Evolutionary conservation across 116 monocot genomes (phyloP), one percentile per base, ranked within the genome.

Genomic region (Papilionanthe hybrid): DNA sequence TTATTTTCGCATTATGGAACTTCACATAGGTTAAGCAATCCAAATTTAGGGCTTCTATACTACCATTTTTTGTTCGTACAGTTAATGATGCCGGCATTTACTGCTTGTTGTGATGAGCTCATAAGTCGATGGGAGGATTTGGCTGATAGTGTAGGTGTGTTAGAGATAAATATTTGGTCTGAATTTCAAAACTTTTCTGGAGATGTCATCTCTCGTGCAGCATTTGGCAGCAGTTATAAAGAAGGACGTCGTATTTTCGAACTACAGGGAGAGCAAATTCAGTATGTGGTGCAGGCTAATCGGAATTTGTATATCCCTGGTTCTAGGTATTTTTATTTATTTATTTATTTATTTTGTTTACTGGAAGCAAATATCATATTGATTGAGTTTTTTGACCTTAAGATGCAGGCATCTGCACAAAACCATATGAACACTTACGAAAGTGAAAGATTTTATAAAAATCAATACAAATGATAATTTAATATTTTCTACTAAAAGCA

Each of bases 151-250:
- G 13, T 30, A 53, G 83, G 75, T 37, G 44, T 30, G 4, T 69
- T 11, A 53, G 85, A 88, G 42, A 6, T 88, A 20, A 76, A 88
- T 83, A 83, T 85, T 11, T 85, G 71, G 85, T 55, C 78, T 0
- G 80, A 83, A 45, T 50, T 88, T 8, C 73, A 76, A 48, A 75
- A 45, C 17, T 27, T 85, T 47, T 75, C 88, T 1, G 85, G 60
- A 30, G 83, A 85, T 77, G 81, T 79, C 60, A 85, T 88, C 58
- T 88, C 88, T 23, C 72, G 85, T 17, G 50, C 85, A 20, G 85
- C 88, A n/a, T 88, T 88, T 55, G 85, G 88, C 1, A 83, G 85
- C 58, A 88, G 78, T 47, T 88, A 78, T 32, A 32, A 60, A 42
- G 88, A 85, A 72, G 85, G 85, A 2, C 25, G 71, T 60, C 72